Conservation (phyloP, 2,329 filamentous ascomycete species). For the Colletotrichum sp. region DNA sequence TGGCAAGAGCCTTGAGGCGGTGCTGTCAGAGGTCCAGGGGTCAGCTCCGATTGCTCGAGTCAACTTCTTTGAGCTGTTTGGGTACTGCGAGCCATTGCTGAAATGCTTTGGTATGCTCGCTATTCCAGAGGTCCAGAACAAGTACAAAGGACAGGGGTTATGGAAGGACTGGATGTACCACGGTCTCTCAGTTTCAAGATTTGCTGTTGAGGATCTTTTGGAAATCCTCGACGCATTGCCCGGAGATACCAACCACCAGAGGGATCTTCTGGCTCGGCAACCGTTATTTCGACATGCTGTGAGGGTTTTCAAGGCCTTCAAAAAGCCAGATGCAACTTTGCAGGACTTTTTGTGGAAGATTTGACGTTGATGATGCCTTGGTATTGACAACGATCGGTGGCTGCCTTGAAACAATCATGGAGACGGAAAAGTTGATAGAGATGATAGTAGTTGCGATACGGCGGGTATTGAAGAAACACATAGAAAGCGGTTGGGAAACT, state of each 20-base stretch:
- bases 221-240: not conserved
- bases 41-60: not conserved
- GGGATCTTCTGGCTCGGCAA: rapidly evolving
- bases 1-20: not conserved
- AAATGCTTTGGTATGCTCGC: rapidly evolving
- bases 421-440: too few species aligned
- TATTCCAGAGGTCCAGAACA: not conserved
- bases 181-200: not conserved
- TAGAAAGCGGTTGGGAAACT: too few species aligned
- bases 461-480: rapidly evolving
- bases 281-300: not conserved
- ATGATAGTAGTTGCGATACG: too few species aligned
- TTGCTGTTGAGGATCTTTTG: not conserved
- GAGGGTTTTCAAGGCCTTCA: rapidly evolving
- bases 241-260: rapidly evolving
- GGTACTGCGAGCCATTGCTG: not conserved
- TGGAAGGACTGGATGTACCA: not conserved
- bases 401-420: too few species aligned
- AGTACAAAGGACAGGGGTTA: not conserved
- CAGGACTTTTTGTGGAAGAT: not conserved
- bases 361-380: not conserved
- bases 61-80: not conserved
- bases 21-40: rapidly evolving
- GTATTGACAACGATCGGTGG: too few species aligned
- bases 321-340: not conserved